A percentile compares a stretch with the other conserved stretches of the same genome.
Conservation (phyloP, 2,329 filamentous ascomycete species). For the Cyphellophora europaea region DNA sequence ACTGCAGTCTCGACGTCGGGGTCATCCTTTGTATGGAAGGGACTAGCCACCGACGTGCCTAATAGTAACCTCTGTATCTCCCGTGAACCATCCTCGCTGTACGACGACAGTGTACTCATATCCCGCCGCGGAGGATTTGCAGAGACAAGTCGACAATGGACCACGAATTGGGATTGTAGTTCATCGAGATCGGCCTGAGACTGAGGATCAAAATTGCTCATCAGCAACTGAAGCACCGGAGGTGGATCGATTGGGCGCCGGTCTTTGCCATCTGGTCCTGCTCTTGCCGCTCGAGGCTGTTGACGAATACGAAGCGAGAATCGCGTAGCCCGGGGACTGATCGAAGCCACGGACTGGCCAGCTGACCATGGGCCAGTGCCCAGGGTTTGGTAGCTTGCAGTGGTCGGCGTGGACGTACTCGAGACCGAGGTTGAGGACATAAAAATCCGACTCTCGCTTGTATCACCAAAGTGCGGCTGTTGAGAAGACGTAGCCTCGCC, state of each 20-base stretch:
- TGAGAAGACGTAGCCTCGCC: too few species aligned
- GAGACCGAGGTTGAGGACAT: too few species aligned
- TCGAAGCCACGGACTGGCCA: neutral
- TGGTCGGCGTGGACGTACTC: too few species aligned
- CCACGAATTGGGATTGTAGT: conserved; percentile 28
- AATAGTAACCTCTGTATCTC: conserved; percentile 15
- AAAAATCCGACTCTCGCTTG: too few species aligned
- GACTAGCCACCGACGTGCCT: conserved; percentile 24
- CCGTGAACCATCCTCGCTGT: conserved; percentile 14
- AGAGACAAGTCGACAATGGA: conserved; percentile 34
- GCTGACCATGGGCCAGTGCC: too few species aligned
- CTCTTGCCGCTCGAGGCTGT: conserved; percentile 36
- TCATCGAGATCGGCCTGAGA: conserved; percentile 28
- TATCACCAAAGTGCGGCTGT: too few species aligned
- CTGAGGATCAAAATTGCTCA: conserved; percentile 32
- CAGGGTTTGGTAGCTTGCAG: too few species aligned
- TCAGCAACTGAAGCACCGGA: conserved; percentile 36
- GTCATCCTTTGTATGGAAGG: conserved; percentile 32
- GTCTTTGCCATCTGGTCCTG: conserved; percentile 37
- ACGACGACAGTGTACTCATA: conserved; percentile 15
- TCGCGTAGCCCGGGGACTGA: conserved; percentile 13
- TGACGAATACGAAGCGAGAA: conserved; percentile 35
- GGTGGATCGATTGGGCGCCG: conserved; percentile 38
- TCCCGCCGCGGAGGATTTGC: conserved; percentile 11
- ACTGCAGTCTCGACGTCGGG: conserved; percentile 34